These are phyloP conservation scores for Alternaria sp. DNA, from an alignment of 2,329 filamentous ascomycete species.

Conservation along the genomic window DNA sequence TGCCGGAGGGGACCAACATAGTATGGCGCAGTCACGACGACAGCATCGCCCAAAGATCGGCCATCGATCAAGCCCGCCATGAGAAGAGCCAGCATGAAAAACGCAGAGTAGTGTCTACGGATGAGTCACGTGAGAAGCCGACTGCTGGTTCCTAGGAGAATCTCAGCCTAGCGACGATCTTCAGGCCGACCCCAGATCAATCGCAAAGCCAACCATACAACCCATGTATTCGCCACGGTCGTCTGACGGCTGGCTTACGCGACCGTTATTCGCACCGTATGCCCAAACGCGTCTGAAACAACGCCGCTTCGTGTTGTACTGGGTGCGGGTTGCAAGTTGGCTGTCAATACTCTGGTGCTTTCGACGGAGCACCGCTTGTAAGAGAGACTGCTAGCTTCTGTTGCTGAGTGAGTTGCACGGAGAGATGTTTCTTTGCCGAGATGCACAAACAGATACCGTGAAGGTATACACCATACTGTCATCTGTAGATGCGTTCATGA, in stretches of 20 bases:
- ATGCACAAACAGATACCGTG: neutral
- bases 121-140: slow-evolving; percentile 45
- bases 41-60: slow-evolving; percentile 88
- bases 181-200: neutral
- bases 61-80: slow-evolving; percentile 88
- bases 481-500: neutral
- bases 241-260: neutral
- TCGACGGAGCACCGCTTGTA: neutral
- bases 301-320: neutral
- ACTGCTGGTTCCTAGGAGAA: slow-evolving; percentile 28
- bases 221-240: neutral
- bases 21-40: slow-evolving; percentile 97
- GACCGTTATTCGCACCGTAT: neutral
- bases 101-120: slow-evolving; percentile 49
- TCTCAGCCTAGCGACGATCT: neutral
- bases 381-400: neutral
- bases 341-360: neutral
- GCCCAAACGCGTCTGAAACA: neutral
- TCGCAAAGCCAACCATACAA: neutral
- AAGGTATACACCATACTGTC: neutral
- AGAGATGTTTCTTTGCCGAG: neutral
- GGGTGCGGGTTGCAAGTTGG: neutral
- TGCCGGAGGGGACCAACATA: slow-evolving; percentile 87
- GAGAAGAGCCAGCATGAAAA: slow-evolving; percentile 69
- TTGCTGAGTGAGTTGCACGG: neutral